These are phyloP conservation scores for Jaapia argillacea DNA, from an alignment of 768 basidiomycete species.

Conservation along the genomic window DNA sequence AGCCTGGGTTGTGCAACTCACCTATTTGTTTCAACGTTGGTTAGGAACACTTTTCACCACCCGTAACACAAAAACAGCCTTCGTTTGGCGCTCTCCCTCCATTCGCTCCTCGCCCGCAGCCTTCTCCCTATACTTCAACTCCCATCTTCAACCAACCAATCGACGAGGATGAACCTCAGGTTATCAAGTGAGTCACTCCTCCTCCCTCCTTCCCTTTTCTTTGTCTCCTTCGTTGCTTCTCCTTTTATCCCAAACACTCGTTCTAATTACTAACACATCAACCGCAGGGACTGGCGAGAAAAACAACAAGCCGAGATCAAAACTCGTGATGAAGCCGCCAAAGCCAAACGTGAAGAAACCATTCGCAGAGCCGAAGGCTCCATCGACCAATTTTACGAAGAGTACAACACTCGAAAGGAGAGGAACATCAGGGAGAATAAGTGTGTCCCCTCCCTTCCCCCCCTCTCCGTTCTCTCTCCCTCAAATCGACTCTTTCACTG, in stretches of 20 bases:
- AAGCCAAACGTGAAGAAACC: conserved; percentile 69
- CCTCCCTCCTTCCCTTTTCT: not conserved
- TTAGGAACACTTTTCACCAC: not conserved
- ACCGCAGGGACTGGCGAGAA: conserved; percentile 75
- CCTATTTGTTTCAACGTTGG: not conserved
- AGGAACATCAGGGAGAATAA: conserved; percentile 91
- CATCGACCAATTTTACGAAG: conserved; percentile 87
- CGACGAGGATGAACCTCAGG: conserved; percentile 76
- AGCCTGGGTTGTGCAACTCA: no score
- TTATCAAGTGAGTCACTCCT: conserved; percentile 54
- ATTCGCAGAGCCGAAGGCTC: conserved; percentile 75
- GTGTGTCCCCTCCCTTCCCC: conserved; percentile 33
- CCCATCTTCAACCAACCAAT: conserved; percentile 62
- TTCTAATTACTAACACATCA: not conserved
- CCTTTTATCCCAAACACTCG: no score
- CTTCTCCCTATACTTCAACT: conserved; percentile 58
- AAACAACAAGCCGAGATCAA: conserved; percentile 79
- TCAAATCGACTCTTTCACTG: not conserved
- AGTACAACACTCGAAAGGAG: conserved; percentile 84
- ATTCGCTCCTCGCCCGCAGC: conserved; percentile 72
- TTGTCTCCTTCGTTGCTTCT: no score
- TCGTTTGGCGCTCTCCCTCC: conserved; percentile 41
- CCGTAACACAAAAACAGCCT: conserved; percentile 14
- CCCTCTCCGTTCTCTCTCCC: not conserved
- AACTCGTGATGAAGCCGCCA: conserved; percentile 72